Base-by-base conservation (phyloP, 1,139 yeast genomes). In the Pichia sp. region DNA sequence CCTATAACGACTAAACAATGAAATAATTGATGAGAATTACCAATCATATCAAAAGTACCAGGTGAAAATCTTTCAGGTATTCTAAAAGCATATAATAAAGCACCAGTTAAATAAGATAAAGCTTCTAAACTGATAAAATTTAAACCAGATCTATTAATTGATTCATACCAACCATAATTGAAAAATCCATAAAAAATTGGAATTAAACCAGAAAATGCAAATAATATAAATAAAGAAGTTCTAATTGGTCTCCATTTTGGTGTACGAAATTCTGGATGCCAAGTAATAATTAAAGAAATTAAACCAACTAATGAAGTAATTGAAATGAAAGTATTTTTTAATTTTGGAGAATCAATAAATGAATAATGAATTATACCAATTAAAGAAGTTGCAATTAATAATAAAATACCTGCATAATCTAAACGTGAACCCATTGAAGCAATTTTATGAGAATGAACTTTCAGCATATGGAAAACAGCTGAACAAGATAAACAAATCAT, bases 1-100 rank as follows among this genome's bases (percentile, higher is more conserved):
- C 96, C 96, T 7, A 80, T 55, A 0, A 89, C 92, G 3, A 90
- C 96, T 58, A 85, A 65, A 4, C 85, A 65, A 61, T 89, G 97
- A 61, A 89, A 89, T 24, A 89, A 75, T 61, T 90, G 97, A 61
- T 89, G 97, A 4, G 95, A 84, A 54, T 86, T 85, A 1, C 96
- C 96, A 66, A 78, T 72, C 12, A 79, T 60, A 56, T 89, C 96
- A 60, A 76, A 84, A 27, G 48, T 69, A 0, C 86, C 80, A n/a
- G 94, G 92, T 3, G 66, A 62, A 43, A 70, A 68, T 42, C 86
- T 67, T 59, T 90, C 97, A 0, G 97, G 97, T 29, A 86, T 62
- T 51, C 96, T 69, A 28, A 73, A 64, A 0, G 95, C 96, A 60
- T 89, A 89, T 40, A 89, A 63, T 1, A 72, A 70, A 0, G 97